These are phyloP conservation scores for Rhypophila decipiens DNA, from an alignment of 495 filamentous ascomycete genomes.

Conservation along the genomic window DNA sequence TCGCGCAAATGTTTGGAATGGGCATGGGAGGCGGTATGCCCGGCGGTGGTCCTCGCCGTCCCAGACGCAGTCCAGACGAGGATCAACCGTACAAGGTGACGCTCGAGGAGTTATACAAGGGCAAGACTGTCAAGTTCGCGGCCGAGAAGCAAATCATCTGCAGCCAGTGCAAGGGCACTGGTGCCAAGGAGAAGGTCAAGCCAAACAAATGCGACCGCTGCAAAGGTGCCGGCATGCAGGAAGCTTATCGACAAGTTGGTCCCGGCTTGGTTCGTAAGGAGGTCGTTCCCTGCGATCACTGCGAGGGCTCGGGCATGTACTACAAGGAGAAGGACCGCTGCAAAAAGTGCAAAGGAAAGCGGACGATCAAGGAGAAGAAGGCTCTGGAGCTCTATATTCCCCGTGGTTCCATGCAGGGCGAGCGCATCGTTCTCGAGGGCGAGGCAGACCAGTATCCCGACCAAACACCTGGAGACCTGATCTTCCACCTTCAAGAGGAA, in stretches of 20 bases:
- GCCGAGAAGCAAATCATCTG: constrained; percentile 92
- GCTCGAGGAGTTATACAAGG: constrained; percentile 93
- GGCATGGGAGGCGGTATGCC: constrained; percentile 56
- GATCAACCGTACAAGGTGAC: constrained; percentile 85
- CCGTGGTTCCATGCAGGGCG: constrained; percentile 79
- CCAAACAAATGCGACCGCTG: constrained; percentile 79
- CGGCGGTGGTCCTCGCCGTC: constrained; percentile 47
- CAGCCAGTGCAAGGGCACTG: constrained; percentile 75
- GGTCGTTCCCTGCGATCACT: constrained; percentile 65
- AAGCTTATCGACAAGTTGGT: constrained; percentile 68
- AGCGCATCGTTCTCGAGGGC: constrained; percentile 82
- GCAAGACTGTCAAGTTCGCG: constrained; percentile 93
- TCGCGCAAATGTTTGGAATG: constrained; percentile 89
- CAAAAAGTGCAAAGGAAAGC: constrained; percentile 94
- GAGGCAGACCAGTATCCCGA: constrained; percentile 93
- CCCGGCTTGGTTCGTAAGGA: constrained; percentile 75
- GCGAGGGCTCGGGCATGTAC: constrained; percentile 72
- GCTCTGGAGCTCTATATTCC: constrained; percentile 95
- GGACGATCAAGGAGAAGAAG: constrained; percentile 77
- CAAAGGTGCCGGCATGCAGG: constrained; percentile 65
- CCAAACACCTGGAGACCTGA: constrained; percentile 84
- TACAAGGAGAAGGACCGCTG: constrained; percentile 94
- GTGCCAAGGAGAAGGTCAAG: constrained; percentile 88
- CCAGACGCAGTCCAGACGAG: constrained; percentile 70
- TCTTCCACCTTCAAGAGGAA: constrained; percentile 79